Conservation (phyloP, 768 basidiomycete genomes). For the Phlebiopsis gigantea region DNA sequence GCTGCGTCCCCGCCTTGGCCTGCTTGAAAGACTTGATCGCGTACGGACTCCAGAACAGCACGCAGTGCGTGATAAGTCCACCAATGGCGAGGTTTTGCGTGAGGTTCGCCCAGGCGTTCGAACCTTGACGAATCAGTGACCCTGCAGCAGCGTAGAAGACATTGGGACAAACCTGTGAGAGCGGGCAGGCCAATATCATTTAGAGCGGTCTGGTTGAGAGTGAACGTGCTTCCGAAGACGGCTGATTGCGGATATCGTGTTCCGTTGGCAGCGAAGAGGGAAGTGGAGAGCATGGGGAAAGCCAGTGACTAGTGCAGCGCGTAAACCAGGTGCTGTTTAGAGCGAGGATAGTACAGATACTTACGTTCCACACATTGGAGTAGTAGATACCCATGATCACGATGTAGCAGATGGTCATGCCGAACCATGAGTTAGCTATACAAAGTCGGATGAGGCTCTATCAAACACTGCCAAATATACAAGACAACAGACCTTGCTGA, state of each 20-base stretch:
- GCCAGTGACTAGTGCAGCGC: conserved; percentile 33
- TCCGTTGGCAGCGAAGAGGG: conserved; percentile 51
- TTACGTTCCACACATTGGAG: conserved; percentile 55
- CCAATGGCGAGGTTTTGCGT: conserved; percentile 52
- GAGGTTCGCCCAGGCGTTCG: conserved; percentile 48
- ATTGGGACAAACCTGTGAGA: conserved; percentile 21
- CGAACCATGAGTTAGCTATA: conserved; percentile 54
- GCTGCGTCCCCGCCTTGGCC: conserved; percentile 38
- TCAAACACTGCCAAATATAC: neutral
- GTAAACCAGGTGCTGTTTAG: neutral
- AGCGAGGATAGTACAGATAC: neutral
- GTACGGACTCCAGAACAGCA: conserved; percentile 55
- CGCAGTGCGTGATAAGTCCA: conserved; percentile 48
- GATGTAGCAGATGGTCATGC: conserved; percentile 46
- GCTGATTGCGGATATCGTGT: conserved; percentile 47
- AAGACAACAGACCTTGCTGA: conserved; percentile 42
- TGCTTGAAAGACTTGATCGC: conserved; percentile 45
- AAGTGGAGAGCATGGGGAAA: conserved; percentile 58
- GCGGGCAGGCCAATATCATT: conserved; percentile 37
- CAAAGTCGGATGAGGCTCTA: neutral
- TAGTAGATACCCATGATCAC: conserved; percentile 55
- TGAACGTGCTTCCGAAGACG: conserved; percentile 47
- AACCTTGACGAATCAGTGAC: conserved; percentile 26
- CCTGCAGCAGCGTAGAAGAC: neutral
- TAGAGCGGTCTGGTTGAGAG: conserved; percentile 51